A percentile compares a stretch with the other conserved stretches of the same genome.
Conservation (phyloP, 2,329 filamentous ascomycete genomes). For the Daldinia sp. region DNA sequence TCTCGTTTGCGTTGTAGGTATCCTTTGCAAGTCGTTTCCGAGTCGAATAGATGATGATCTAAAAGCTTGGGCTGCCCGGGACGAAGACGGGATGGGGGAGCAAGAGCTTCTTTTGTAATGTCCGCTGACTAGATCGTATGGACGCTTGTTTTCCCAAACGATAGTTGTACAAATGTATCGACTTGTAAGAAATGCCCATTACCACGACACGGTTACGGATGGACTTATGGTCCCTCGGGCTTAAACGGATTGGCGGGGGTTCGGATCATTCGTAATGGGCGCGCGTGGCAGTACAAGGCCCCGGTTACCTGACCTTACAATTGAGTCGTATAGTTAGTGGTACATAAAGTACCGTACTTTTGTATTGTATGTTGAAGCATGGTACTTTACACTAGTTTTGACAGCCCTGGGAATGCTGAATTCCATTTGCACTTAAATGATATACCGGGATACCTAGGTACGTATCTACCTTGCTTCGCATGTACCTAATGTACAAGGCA, state of each 20-base stretch:
- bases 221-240: conserved; percentile 39
- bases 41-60: conserved; percentile 1
- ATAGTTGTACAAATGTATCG: conserved; percentile 17
- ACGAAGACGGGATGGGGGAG: conserved; percentile 23
- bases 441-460: too few relatives aligned
- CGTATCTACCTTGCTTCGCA: too few relatives aligned
- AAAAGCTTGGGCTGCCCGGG: conserved; percentile 5
- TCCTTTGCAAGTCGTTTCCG: not conserved
- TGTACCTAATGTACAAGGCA: not conserved
- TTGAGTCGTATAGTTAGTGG: too few relatives aligned
- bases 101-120: conserved; percentile 33
- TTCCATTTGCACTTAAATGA: not conserved
- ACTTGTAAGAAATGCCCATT: conserved; percentile 22
- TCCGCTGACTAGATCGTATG: conserved; percentile 31
- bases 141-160: conserved; percentile 8
- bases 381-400: not conserved
- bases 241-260: conserved; percentile 40
- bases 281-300: conserved; percentile 34
- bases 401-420: not conserved
- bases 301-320: too few relatives aligned
- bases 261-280: conserved; percentile 43
- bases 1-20: not conserved
- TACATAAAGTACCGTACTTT: not conserved
- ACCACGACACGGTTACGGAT: conserved; percentile 31
- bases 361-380: not conserved